A percentile compares a stretch with the other conserved stretches of the same genome.
These are phyloP conservation scores for Pythium grandisporangium DNA, from an alignment of 352 stramenopile species.

Conservation along the genomic window DNA sequence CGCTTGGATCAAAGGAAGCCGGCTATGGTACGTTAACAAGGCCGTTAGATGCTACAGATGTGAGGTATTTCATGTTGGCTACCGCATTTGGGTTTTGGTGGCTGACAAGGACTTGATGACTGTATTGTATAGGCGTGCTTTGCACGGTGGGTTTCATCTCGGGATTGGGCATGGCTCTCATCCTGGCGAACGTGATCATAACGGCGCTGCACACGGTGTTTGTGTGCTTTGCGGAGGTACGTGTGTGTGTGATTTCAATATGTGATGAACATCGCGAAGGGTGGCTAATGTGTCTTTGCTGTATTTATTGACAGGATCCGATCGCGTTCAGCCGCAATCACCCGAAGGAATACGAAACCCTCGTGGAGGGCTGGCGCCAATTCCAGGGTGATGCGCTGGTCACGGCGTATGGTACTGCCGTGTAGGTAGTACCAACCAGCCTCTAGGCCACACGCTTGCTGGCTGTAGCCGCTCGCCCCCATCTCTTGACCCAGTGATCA, in stretches of 20 bases:
- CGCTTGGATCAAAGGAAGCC: slow-evolving; percentile 29
- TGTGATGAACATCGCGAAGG: no score
- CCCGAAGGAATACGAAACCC: slow-evolving; percentile 66
- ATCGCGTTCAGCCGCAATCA: slow-evolving; percentile 79
- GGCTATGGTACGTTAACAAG: slow-evolving; percentile 33
- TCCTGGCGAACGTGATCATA: slow-evolving; percentile 75
- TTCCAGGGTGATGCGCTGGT: slow-evolving; percentile 74
- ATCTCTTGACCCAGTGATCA: no score
- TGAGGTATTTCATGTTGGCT: no score
- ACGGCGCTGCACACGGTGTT: slow-evolving; percentile 82
- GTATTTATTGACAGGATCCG: slow-evolving; percentile 31
- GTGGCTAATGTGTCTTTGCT: no score
- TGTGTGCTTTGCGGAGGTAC: slow-evolving; percentile 82
- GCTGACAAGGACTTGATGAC: neutral
- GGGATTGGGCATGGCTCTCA: slow-evolving; percentile 75
- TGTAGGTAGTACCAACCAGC: no score
- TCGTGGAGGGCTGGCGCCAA: slow-evolving; percentile 70
- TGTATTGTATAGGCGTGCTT: slow-evolving; percentile 17
- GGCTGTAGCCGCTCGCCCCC: no score
- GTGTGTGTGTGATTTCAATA: slow-evolving; percentile 2
- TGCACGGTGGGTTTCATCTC: slow-evolving; percentile 70
- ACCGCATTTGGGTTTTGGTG: no score
- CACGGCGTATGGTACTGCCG: slow-evolving; percentile 50
- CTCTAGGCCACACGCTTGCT: no score
- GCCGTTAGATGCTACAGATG: no score